phyloP scores from a whole-genome alignment of 2,329 filamentous ascomycete species.

The Curvularia verruculosa region DNA sequence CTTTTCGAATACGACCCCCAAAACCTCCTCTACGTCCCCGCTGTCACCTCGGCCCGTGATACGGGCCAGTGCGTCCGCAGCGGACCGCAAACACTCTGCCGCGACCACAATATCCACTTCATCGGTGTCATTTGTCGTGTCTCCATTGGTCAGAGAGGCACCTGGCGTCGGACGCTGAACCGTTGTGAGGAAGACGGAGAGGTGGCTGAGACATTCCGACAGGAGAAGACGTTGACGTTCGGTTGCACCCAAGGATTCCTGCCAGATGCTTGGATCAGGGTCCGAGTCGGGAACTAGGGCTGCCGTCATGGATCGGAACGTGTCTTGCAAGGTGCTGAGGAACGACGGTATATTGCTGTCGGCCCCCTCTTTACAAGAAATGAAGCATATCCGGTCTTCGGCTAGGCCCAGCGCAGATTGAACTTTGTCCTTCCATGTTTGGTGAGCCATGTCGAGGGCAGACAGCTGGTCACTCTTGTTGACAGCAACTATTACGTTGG shows the following conservation, averaged over 20 bases:
- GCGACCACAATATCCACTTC: constrained; percentile 86
- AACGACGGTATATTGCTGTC: constrained; percentile 72
- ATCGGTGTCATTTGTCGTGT: constrained; percentile 16
- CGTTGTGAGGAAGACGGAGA: constrained; percentile 74
- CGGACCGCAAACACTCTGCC: constrained; percentile 79
- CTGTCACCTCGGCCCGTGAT: constrained; percentile 86
- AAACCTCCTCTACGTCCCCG: constrained; percentile 91
- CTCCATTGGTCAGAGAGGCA: constrained; percentile 8
- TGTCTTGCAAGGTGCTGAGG: constrained; percentile 67
- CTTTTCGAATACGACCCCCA: constrained; percentile 98
- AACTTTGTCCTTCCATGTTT: constrained; percentile 32
- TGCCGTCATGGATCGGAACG: constrained; percentile 74
- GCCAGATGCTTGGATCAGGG: constrained; percentile 69
- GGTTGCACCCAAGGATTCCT: constrained; percentile 87
- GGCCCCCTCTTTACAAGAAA: constrained; percentile 74
- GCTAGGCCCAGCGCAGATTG: constrained; percentile 30
- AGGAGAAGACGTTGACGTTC: constrained; percentile 87
- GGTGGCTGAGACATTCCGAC: constrained; percentile 70
- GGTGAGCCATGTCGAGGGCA: constrained; percentile 23
- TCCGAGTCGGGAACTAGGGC: constrained; percentile 51
- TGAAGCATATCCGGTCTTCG: constrained; percentile 60
- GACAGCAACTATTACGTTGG: constrained; percentile 63
- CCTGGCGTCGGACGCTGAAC: constrained; percentile 45
- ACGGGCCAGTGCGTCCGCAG: constrained; percentile 60
- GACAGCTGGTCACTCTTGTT: constrained; percentile 66